A percentile compares a stretch with the other conserved stretches of the same genome.
Evolutionary conservation across 306 rosid genomes (phyloP).

Genomic region (Vachellia pachyceras): DNA sequence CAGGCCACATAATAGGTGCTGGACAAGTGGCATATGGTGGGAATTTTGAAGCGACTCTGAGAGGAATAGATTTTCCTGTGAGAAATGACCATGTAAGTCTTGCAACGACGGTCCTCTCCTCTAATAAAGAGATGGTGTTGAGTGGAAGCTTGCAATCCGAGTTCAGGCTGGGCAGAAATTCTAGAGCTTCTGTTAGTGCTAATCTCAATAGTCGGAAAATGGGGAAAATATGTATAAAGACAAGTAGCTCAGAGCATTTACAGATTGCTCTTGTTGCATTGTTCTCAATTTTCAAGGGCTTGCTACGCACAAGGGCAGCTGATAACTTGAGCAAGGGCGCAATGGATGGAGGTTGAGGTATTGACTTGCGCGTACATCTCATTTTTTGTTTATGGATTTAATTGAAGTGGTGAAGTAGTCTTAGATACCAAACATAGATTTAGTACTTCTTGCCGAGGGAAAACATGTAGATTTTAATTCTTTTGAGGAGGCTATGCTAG

Average conservation of each 20-base stretch:
- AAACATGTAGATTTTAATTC: constrained; percentile 13
- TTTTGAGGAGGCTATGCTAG: constrained; percentile 35
- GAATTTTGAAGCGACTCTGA: constrained; percentile 69
- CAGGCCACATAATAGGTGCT: constrained; percentile 70
- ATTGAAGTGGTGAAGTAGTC: constrained; percentile 37
- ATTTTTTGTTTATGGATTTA: constrained; percentile 40
- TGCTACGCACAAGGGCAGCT: constrained; percentile 51
- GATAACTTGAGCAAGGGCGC: constrained; percentile 40
- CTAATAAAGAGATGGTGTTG: constrained; percentile 77
- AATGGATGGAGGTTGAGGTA: constrained; percentile 40
- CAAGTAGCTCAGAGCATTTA: constrained; percentile 81
- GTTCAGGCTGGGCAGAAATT: constrained; percentile 67
- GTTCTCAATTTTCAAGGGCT: constrained; percentile 66
- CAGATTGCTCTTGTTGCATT: constrained; percentile 73
- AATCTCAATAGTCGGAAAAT: constrained; percentile 85
- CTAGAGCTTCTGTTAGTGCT: constrained; percentile 68
- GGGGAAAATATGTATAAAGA: constrained; percentile 82
- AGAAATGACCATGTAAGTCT: constrained; percentile 71
- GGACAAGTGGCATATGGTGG: constrained; percentile 90
- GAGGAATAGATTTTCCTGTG: constrained; percentile 86
- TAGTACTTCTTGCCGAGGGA: constrained; percentile 20
- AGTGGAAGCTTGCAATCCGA: constrained; percentile 81
- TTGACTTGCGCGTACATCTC: constrained; percentile 11
- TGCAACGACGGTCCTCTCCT: constrained; percentile 72
- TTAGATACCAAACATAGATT: constrained; percentile 26